Base-by-base conservation (phyloP, 2,329 filamentous ascomycete genomes). In the Fusarium napiforme region DNA sequence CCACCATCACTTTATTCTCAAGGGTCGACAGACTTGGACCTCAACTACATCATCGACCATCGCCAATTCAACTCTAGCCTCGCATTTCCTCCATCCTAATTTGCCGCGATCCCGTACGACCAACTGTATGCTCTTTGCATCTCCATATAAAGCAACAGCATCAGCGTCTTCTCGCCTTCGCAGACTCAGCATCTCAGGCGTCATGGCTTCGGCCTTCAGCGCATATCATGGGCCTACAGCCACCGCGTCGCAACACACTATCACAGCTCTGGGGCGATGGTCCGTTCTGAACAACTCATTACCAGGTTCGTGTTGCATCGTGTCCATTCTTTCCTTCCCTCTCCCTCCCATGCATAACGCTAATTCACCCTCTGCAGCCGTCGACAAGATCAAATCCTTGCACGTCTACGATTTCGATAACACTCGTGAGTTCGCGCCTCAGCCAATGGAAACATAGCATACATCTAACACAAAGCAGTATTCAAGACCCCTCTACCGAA, bases 321-420 rank as follows among this genome's bases (percentile, higher is more conserved):
- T n/a, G 30, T 18, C 11, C 42, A 18, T 21, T 14, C 5, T 46
- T 26, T n/a, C 4, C 9, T 21, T n/a, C 59, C n/a, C 15, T 39
- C 16, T 30, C 12, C 32, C 36, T 39, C 39, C 50, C 70, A 78
- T 61, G 78, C 18, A 55, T 60, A 40, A 16, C 32, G 45, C 62
- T 70, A 39, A 71, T 60, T 32, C 15, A 28, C 10, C 15, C 34
- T 40, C 12, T 30, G 74, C 73, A 89, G 88, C 89, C 37, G 87
- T 91, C 16, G 86, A 92, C 46, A 86, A 90, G 62, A 92, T 98
- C 82, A 94, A 90, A 80, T 85, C 90, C 14, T 90, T 99, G 59
- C 96, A 98, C 80, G 89, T 99, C 75, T 98, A 98, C 84, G 96
- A 99, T 82, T 99, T 98, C 82, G 96, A 99, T 83, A 98, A 99